Evolutionary conservation across 2,329 filamentous ascomycete genomes (phyloP), one percentile per base, ranked within the genome.

Genomic region (Pseudocercospora vitis): DNA sequence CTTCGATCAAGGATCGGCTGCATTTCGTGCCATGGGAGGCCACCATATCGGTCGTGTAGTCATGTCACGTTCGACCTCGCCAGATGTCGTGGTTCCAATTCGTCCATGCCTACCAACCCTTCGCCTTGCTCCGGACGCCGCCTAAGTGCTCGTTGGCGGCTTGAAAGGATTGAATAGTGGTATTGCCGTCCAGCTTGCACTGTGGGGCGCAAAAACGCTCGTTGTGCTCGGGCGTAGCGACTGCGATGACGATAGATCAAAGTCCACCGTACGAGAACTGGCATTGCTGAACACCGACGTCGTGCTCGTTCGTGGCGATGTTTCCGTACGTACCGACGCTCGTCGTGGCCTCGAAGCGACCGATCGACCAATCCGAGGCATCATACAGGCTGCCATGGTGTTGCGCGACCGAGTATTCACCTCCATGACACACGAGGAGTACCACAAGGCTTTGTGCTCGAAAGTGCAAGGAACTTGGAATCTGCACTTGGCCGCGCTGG

Each of bases 371-470:
- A 70, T 79, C 24, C 68, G 58, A 0, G 77, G 77, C 18, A 72
- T 79, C 0, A 67, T 65, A 1, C 68, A 79, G 26, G 76, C 68
- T 0, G 76, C 76, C 6, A 73, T 78, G 72, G 70, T 79, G 2
- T 65, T 80, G 14, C 48, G 26, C 28, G 53, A 56, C 19, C 19
- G 12, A 5, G 19, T 48, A 1, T 56, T 48, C 16, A n/a, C 18
- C 4, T 26, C 26, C 9, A 53, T 53, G 53, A 19, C 49, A 11
- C 16, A 28, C 18, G 49, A 52, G 14, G 21, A 52, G 7, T 56
- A 29, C 23, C 16, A 39, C 6, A 12, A 39, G 26, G 26, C 12
- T 18, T 23, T 45, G 8, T 12, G 14, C 21, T 28, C 35, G 5
- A 55, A 55, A 31, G 48, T 55, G 3, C 24, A 52, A 33, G 50